These are phyloP conservation scores for Niebla homalea DNA, from an alignment of 495 filamentous ascomycete genomes.

Conservation along the genomic window DNA sequence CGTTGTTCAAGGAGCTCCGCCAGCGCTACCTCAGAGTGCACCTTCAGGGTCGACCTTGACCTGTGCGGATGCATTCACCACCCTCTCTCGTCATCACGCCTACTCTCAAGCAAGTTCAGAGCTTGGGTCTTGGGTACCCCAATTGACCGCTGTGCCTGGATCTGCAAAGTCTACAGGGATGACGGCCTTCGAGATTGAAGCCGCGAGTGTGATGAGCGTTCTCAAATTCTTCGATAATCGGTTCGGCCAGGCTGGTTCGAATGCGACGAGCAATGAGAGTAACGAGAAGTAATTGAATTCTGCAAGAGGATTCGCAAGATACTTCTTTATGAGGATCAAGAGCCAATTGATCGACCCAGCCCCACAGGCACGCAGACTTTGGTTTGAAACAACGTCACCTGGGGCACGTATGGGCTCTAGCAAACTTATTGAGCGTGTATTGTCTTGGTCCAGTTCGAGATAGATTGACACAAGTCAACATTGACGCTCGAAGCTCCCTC, in stretches of 20 bases:
- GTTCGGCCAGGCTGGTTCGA: slow-evolving; percentile 39
- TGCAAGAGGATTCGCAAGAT: too few relatives aligned
- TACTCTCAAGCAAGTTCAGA: slow-evolving; percentile 67
- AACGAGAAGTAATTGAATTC: too few relatives aligned
- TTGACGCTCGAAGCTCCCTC: too few relatives aligned
- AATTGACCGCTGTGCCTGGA: slow-evolving; percentile 45
- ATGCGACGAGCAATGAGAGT: background rate
- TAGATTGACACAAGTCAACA: too few relatives aligned
- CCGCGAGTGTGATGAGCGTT: slow-evolving; percentile 76
- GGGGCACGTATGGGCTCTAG: too few relatives aligned
- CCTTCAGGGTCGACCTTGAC: slow-evolving; percentile 33
- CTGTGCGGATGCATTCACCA: slow-evolving; percentile 73
- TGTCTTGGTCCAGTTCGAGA: too few relatives aligned
- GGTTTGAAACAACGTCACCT: too few relatives aligned
- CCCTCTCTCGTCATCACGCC: slow-evolving; percentile 63
- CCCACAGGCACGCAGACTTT: too few relatives aligned
- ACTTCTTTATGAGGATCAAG: too few relatives aligned
- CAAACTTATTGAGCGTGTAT: too few relatives aligned
- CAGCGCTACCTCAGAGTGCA: slow-evolving; percentile 8
- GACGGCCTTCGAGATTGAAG: slow-evolving; percentile 66
- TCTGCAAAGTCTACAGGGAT: slow-evolving; percentile 20
- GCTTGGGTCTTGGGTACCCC: slow-evolving; percentile 60
- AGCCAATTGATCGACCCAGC: too few relatives aligned
- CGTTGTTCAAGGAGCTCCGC: slow-evolving; percentile 16
- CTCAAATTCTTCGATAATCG: slow-evolving; percentile 70